A percentile compares a stretch with the other conserved stretches of the same genome.
Conservation (phyloP, 768 basidiomycete genomes). For the Lactifluus echinatus region DNA sequence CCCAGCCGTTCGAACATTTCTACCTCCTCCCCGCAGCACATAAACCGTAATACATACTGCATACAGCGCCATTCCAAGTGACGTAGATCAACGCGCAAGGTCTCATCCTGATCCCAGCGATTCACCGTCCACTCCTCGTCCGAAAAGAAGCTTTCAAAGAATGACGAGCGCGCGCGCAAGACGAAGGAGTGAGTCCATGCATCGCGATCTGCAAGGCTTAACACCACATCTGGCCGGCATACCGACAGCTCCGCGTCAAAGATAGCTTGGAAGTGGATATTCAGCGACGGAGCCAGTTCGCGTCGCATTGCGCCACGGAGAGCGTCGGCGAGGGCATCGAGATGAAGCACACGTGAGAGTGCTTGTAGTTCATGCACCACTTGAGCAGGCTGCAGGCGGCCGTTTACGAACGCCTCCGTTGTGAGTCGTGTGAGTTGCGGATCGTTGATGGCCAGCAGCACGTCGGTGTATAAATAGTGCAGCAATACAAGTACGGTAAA, state of each 20-base stretch:
- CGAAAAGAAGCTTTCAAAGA: constrained; percentile 80
- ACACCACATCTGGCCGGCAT: constrained; percentile 55
- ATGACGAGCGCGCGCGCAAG: constrained; percentile 72
- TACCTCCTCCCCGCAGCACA: constrained; percentile 64
- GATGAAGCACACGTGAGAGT: constrained; percentile 49
- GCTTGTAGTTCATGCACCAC: constrained; percentile 57
- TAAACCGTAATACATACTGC: constrained; percentile 62
- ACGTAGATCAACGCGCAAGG: constrained; percentile 54
- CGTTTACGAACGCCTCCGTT: constrained; percentile 30
- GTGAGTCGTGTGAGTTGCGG: constrained; percentile 46
- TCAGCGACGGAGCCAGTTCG: constrained; percentile 39
- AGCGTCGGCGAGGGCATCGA: constrained; percentile 45
- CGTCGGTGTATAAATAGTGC: constrained; percentile 84
- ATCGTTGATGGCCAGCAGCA: constrained; percentile 79
- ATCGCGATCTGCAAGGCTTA: constrained; percentile 58
- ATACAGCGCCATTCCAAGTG: constrained; percentile 71
- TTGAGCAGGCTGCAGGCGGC: constrained; percentile 36
- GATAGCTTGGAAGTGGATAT: constrained; percentile 41
- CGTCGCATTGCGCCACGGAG: constrained; percentile 58
- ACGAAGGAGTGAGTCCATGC: constrained; percentile 64
- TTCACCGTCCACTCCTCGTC: constrained; percentile 71
- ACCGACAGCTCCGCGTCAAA: constrained; percentile 30
- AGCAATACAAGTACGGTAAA: constrained; percentile 68
- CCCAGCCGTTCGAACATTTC: constrained; percentile 68
- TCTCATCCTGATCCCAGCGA: constrained; percentile 45